Evolutionary conservation across 768 basidiomycete genomes (phyloP), one percentile per base, ranked within the genome.

Genomic region (Lactarius quietus): DNA sequence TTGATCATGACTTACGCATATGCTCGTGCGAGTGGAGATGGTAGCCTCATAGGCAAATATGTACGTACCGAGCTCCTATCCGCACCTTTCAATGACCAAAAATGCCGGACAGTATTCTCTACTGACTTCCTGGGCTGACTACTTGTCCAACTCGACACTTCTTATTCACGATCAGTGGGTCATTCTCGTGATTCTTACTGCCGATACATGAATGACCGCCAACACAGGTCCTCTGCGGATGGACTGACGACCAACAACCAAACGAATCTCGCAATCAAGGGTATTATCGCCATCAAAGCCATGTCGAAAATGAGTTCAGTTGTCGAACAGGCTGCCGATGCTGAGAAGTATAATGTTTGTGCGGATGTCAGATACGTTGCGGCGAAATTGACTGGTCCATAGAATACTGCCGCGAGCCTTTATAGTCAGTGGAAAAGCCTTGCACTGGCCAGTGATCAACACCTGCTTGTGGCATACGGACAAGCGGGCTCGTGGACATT

Each of bases 241-340:
- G 12, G 20, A 3, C n/a, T 51, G 10, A 23, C 55, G 6, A 63
- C 38, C n/a, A 79, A 79, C 8, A 88, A 89, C 69, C 85, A 87
- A 70, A 88, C 87, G 15, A 88, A 88, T 70, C 77, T 88, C 26
- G 87, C 87, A 5, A 84, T 88, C 74, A 90, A 89, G 70, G 88
- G 87, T 39, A 86, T 88, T 64, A 75, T 87, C 56, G 87, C 86
- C 6, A 86, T 89, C 71, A 76, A 82, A 66, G 84, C 84, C 6
- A 87, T 89, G 85, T 78, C 83, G 3, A 76, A 83, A 65, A 85
- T 89, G 48, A 78, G 80, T 7, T 68, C 73, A 1, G 63, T 70
- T 3, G 54, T 74, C n/a, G 70, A 72, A 1, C 36, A 73, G 8
- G 23, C 38, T 2, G 55, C 35, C 1, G 71, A 74, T 12, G 71